These are phyloP conservation scores for Trichothecium roseum DNA, from an alignment of 2,329 filamentous ascomycete genomes.

Conservation along the genomic window DNA sequence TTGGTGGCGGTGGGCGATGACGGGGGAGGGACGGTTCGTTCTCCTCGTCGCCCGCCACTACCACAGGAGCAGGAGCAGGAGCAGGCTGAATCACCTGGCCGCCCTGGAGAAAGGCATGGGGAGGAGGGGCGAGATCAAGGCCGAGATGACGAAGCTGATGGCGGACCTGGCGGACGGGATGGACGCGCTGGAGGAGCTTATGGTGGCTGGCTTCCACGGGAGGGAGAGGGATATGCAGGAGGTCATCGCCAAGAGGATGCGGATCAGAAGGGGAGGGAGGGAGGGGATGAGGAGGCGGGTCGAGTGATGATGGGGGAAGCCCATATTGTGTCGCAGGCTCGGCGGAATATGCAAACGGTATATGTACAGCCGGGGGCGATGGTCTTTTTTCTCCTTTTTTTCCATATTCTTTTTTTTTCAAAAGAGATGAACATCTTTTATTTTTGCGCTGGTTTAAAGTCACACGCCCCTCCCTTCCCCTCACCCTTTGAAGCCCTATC, in stretches of 20 bases:
- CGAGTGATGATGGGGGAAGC: neutral
- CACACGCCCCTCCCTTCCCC: neutral
- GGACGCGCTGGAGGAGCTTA: slow-evolving; percentile 4
- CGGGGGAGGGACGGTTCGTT: too few species aligned
- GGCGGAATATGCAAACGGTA: slow-evolving; percentile 1
- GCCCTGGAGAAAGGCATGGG: slow-evolving; percentile 1
- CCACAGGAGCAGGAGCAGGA: too few species aligned
- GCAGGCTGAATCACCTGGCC: neutral
- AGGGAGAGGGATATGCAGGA: slow-evolving; percentile 1
- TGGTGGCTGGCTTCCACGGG: slow-evolving; percentile 3
- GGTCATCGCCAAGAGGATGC: neutral
- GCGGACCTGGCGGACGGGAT: neutral
- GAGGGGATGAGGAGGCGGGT: neutral
- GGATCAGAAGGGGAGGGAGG: neutral
- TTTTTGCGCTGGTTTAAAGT: neutral
- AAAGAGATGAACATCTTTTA: neutral
- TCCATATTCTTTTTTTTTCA: too few species aligned
- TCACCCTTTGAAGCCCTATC: too few species aligned
- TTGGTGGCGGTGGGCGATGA: too few species aligned
- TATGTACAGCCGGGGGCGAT: slow-evolving; percentile 1
- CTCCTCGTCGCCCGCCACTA: too few species aligned
- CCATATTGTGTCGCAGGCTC: too few species aligned
- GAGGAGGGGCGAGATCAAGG: slow-evolving; percentile 3
- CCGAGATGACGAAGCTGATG: slow-evolving; percentile 1
- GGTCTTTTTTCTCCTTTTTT: neutral